Evolutionary conservation across 306 rosid genomes (phyloP).

Genomic region (Heteromeles arbutifolia): DNA sequence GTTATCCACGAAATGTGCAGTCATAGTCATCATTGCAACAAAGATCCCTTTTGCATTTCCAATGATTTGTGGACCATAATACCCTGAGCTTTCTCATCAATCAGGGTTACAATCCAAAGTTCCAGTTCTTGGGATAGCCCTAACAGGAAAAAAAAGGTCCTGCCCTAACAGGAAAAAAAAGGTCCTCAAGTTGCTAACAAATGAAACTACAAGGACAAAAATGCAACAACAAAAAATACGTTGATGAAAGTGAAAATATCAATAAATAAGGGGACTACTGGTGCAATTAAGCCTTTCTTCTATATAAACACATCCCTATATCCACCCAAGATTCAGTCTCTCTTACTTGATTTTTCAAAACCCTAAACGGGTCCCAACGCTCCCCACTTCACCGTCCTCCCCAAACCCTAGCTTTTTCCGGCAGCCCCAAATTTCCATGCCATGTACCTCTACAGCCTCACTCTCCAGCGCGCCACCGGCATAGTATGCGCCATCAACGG

Average conservation of each 20-base stretch:
- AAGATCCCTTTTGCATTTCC: slow-evolving; percentile 68
- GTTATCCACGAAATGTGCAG: slow-evolving; percentile 29
- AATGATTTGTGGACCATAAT: slow-evolving; percentile 12
- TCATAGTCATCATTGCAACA: slow-evolving; percentile 64
- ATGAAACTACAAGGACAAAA: too few relatives aligned
- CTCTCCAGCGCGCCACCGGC: slow-evolving; percentile 93
- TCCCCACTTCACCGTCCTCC: not conserved
- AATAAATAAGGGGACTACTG: too few relatives aligned
- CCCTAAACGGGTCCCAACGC: not conserved
- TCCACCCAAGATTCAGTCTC: not conserved
- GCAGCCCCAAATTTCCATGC: slow-evolving; percentile 6
- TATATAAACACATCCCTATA: not conserved
- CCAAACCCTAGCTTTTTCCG: slow-evolving; percentile 1
- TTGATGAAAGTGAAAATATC: too few relatives aligned
- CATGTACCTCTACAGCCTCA: slow-evolving; percentile 89
- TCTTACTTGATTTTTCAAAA: not conserved
- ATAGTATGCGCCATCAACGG: slow-evolving; percentile 88
- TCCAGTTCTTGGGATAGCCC: slow-evolving; percentile 55
- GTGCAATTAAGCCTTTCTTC: not conserved
- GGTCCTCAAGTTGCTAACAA: not conserved
- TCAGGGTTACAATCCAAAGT: slow-evolving; percentile 40
- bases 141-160: slow-evolving; percentile 52
- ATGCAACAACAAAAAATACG: too few relatives aligned
- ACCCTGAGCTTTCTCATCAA: slow-evolving; percentile 31
- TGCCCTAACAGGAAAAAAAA: slow-evolving; percentile 50